These are phyloP conservation scores for Rhododendron molle DNA, from an alignment of 148 eudicot species.

Conservation along the genomic window DNA sequence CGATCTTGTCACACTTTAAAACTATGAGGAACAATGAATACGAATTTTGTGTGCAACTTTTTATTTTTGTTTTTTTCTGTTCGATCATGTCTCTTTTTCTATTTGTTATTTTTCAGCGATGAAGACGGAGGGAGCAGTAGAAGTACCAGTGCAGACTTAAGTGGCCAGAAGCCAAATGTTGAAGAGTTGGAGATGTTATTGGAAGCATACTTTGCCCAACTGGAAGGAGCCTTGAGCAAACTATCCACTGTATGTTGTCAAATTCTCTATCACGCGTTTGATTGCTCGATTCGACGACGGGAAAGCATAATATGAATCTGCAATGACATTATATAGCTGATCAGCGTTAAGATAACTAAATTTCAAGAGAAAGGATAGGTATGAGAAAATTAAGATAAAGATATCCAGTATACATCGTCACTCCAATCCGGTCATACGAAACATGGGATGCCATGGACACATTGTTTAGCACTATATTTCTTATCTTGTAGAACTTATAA, in stretches of 20 bases:
- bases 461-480: not conserved
- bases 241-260: conserved; percentile 3
- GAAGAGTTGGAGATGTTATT: conserved; percentile 11
- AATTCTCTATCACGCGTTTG: not conserved
- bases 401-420: not conserved
- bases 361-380: not conserved
- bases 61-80: not conserved
- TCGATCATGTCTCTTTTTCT: not conserved
- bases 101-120: not conserved
- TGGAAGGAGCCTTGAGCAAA: conserved; percentile 5
- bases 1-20: not conserved
- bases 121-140: not conserved
- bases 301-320: not conserved
- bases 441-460: not conserved
- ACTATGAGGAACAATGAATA: not conserved
- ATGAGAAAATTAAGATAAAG: not conserved
- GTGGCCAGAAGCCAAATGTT: conserved; percentile 2
- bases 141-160: not conserved
- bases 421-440: not conserved
- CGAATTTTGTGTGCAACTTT: not conserved
- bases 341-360: not conserved
- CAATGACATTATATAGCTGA: not conserved
- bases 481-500: not conserved
- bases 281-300: not conserved
- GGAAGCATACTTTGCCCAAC: conserved; percentile 9